These are phyloP conservation scores for Forsythia suspensa DNA, from an alignment of 257 asterid genomes.

Conservation along the genomic window DNA sequence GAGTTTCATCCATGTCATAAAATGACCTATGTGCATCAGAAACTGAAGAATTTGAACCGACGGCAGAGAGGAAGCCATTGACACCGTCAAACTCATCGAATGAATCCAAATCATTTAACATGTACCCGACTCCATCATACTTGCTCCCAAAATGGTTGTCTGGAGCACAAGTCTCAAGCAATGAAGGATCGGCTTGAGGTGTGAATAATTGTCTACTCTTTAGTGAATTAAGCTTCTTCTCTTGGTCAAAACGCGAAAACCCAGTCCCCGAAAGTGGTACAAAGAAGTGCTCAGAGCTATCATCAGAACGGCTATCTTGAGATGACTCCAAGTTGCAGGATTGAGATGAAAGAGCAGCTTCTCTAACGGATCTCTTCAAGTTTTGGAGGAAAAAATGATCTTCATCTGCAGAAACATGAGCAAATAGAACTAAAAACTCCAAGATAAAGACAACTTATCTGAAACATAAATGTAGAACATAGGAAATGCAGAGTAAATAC, in stretches of 20 bases:
- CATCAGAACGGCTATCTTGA: conserved; percentile 82
- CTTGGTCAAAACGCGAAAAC: conserved; percentile 57
- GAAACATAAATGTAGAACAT: conserved; percentile 15
- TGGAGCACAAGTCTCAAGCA: conserved; percentile 45
- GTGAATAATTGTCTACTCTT: conserved; percentile 55
- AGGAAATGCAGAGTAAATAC: conserved; percentile 26
- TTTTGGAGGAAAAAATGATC: conserved; percentile 70
- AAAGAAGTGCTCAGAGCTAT: conserved; percentile 87
- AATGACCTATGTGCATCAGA: conserved; percentile 78
- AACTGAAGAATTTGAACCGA: conserved; percentile 71
- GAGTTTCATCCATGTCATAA: conserved; percentile 72
- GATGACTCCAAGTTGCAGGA: conserved; percentile 63
- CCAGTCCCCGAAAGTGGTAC: conserved; percentile 76
- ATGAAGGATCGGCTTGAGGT: conserved; percentile 63
- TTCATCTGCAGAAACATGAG: conserved; percentile 56
- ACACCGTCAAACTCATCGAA: conserved; percentile 70
- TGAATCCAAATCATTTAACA: conserved; percentile 69
- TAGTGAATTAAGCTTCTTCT: conserved; percentile 47
- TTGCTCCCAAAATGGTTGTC: conserved; percentile 54
- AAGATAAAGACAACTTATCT: background rate
- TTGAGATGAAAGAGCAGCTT: conserved; percentile 82
- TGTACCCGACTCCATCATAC: conserved; percentile 57
- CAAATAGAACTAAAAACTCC: conserved; percentile 11
- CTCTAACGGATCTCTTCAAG: conserved; percentile 90
- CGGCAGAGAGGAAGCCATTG: conserved; percentile 72